Percentiles rank a stretch among this genome's conserved stretches.
Evolutionary conservation across 2,329 filamentous ascomycete species (phyloP).

Genomic region (Aureobasidium sp.): DNA sequence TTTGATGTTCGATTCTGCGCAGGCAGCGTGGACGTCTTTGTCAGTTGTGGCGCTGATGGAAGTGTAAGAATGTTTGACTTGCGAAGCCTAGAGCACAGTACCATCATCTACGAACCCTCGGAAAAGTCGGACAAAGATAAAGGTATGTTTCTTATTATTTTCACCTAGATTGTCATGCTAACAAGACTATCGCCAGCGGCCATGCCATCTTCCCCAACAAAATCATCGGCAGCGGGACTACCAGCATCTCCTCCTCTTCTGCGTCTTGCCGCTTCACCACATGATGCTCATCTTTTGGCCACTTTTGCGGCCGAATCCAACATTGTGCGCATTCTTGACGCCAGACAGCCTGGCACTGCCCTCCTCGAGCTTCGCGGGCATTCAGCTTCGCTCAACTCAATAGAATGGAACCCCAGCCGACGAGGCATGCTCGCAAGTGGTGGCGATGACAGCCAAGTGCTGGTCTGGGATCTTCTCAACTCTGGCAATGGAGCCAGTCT

Average conservation of each 20-base stretch:
- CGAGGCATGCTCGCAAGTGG: slow-evolving; percentile 86
- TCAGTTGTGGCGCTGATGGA: slow-evolving; percentile 93
- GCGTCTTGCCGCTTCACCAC: slow-evolving; percentile 80
- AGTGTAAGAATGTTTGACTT: slow-evolving; percentile 99
- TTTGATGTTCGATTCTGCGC: slow-evolving; percentile 98
- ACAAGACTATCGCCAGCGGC: slow-evolving; percentile 30
- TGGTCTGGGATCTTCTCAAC: slow-evolving; percentile 89
- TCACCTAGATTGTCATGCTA: neutral
- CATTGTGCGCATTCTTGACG: slow-evolving; percentile 88
- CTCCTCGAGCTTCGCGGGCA: slow-evolving; percentile 90
- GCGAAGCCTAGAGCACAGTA: slow-evolving; percentile 91
- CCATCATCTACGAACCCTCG: slow-evolving; percentile 96
- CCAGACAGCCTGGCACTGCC: slow-evolving; percentile 91
- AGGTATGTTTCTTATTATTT: slow-evolving; percentile 26
- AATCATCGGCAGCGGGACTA: slow-evolving; percentile 60
- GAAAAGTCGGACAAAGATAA: slow-evolving; percentile 62
- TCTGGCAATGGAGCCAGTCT: slow-evolving; percentile 24
- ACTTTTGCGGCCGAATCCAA: slow-evolving; percentile 93
- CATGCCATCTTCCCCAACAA: slow-evolving; percentile 61
- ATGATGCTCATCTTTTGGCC: slow-evolving; percentile 91
- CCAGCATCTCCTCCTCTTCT: slow-evolving; percentile 58
- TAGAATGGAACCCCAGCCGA: slow-evolving; percentile 89
- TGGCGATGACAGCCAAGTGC: slow-evolving; percentile 82
- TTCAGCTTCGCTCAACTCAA: slow-evolving; percentile 75
- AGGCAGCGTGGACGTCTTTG: slow-evolving; percentile 96